A percentile compares a stretch with the other conserved stretches of the same genome.
phyloP scores from a whole-genome alignment of 192 early-diverging fungal species.

The Coemansia sp. region DNA sequence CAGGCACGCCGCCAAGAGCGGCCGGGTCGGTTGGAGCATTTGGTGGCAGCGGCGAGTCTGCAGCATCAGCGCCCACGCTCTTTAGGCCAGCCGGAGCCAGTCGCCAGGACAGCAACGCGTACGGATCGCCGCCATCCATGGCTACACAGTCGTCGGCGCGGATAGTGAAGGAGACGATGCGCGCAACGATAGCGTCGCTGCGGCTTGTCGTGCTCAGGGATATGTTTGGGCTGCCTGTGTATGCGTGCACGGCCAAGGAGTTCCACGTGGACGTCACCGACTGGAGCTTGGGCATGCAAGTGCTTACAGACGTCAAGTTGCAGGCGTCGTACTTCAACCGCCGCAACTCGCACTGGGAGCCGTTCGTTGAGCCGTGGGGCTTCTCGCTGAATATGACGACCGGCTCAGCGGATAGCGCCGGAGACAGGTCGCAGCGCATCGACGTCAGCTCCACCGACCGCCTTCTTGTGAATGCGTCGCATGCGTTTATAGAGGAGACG shows the following conservation, averaged over 20 bases:
- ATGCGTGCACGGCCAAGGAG: constrained; percentile 81
- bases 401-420: constrained; percentile 6
- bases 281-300: constrained; percentile 75
- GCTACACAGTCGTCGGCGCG: constrained; percentile 5
- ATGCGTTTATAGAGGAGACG: constrained; percentile 76
- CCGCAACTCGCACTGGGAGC: constrained; percentile 99
- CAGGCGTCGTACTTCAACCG: constrained; percentile 95
- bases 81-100: constrained; percentile 3
- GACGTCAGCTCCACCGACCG: constrained; percentile 72
- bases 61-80: constrained; percentile 15
- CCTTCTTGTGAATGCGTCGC: constrained; percentile 86
- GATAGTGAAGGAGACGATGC: constrained; percentile 53
- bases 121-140: constrained; percentile 7
- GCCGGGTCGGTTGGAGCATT: neutral
- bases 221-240: constrained; percentile 89
- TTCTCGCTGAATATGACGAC: constrained; percentile 60
- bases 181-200: constrained; percentile 40
- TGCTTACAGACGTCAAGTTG: constrained; percentile 70
- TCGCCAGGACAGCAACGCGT: neutral
- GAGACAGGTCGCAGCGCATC: constrained; percentile 46
- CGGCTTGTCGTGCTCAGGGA: constrained; percentile 89
- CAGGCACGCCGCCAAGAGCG: neutral
- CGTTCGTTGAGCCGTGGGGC: constrained; percentile 90
- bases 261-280: constrained; percentile 78
- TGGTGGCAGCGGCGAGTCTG: constrained; percentile 10